Percentiles rank a stretch among this genome's conserved stretches.
Evolutionary conservation across 352 stramenopile genomes (phyloP).

Genomic region (Globisporangium solare): DNA sequence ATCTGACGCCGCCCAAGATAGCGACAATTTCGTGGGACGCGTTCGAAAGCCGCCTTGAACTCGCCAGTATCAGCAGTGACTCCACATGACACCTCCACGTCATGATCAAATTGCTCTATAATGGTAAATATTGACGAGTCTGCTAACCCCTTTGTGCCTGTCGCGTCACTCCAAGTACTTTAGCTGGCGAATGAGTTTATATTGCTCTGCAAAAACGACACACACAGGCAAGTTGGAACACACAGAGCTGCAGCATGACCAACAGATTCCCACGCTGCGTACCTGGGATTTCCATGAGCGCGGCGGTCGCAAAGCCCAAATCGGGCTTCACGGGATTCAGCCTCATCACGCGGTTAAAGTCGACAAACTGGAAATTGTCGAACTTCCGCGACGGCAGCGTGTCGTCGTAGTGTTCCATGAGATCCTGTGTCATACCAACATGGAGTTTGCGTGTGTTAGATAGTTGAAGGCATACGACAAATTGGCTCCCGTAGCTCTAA

Average conservation of each 20-base stretch:
- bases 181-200: conserved; percentile 41
- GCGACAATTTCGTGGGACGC: conserved; percentile 18
- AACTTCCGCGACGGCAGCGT: conserved; percentile 50
- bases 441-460: neutral
- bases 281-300: conserved; percentile 66
- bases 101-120: no score
- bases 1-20: neutral
- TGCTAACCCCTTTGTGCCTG: neutral
- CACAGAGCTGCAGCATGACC: neutral
- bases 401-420: conserved; percentile 66
- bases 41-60: conserved; percentile 15
- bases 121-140: no score
- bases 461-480: no score
- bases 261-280: neutral
- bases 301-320: conserved; percentile 55
- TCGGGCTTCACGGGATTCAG: conserved; percentile 49
- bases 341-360: conserved; percentile 49
- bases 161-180: conserved; percentile 26
- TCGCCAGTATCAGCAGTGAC: neutral
- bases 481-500: neutral
- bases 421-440: conserved; percentile 22
- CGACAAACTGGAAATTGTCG: conserved; percentile 81
- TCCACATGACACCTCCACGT: no score
- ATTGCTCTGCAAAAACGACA: conserved; percentile 28
- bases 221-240: neutral